Base-by-base conservation (phyloP, 805 yeast genomes). In the Millerago galiae region DNA sequence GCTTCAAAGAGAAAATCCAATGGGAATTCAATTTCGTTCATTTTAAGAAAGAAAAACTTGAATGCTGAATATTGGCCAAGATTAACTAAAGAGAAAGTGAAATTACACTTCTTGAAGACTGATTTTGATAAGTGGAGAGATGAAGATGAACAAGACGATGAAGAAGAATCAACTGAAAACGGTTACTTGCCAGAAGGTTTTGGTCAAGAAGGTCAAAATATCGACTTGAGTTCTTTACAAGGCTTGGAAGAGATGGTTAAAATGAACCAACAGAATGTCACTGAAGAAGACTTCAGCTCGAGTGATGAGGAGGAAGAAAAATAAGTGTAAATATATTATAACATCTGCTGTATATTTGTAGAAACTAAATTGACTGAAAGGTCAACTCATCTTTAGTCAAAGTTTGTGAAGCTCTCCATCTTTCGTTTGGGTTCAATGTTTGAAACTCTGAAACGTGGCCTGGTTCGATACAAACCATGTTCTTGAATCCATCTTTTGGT, bases 51-150 rank as follows among this genome's bases (percentile, higher is more conserved):
- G 76, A 75, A 76, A 59, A 77, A 75, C 43, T 61, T 72, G 17
- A 71, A 76, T 52, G 77, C 69, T 45, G 97, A 89, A 60, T 91
- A 66, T 72, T 91, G 99, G 99, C 98, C 99, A 54, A 79, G 98
- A 60, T 74, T 91, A 61, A 83, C 90, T 43, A 90, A 89, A 67
- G 90, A 84, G 56, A 87, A 89, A 70, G 72, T 75, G 58, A 88
- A 81, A 61, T 76, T 74, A 48, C 87, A 81, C 51, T 86, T 76
- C 65, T 77, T 91, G 61, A 85, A 86, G 71, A 91, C 99, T 12
- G 98, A 91, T 60, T 91, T 91, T 60, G 96, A 90, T 69, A 86
- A 82, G 65, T 91, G 99, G 99, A 95, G 86, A 33, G 99, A 91
- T 60, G 98, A 91, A 70, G 99, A 91, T 60, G 99, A 91, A 67